Conservation (phyloP, 768 basidiomycete genomes). For the Mycena leptocephala region DNA sequence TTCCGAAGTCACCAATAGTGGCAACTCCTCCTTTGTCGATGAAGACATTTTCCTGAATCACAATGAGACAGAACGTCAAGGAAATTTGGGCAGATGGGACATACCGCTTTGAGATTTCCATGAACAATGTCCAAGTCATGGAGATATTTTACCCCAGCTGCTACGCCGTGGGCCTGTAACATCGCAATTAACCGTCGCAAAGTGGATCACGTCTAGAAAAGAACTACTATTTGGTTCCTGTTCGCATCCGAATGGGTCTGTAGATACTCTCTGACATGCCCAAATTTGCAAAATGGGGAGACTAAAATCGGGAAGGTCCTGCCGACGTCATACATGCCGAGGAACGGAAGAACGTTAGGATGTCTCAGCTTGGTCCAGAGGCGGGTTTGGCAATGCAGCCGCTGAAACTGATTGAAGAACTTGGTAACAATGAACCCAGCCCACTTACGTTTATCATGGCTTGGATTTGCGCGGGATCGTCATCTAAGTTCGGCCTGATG, state of each 20-base stretch:
- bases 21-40: neutral
- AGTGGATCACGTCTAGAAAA: neutral
- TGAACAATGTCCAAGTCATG: neutral
- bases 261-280: neutral
- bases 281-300: neutral
- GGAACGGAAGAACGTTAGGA: neutral
- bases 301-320: neutral
- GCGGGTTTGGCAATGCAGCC: neutral
- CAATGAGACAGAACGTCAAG: neutral
- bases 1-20: neutral
- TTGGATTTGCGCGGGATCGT: neutral
- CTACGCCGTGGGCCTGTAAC: neutral
- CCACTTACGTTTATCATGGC: neutral
- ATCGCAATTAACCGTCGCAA: neutral
- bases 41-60: neutral
- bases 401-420: neutral
- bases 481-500: neutral
- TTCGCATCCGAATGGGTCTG: neutral
- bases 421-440: neutral
- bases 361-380: neutral
- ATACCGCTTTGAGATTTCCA: neutral
- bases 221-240: neutral
- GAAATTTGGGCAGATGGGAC: neutral
- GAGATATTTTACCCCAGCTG: neutral
- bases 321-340: too few relatives aligned